phyloP scores from a whole-genome alignment of 2,329 filamentous ascomycete species.

The Neofusicoccum laricinum region DNA sequence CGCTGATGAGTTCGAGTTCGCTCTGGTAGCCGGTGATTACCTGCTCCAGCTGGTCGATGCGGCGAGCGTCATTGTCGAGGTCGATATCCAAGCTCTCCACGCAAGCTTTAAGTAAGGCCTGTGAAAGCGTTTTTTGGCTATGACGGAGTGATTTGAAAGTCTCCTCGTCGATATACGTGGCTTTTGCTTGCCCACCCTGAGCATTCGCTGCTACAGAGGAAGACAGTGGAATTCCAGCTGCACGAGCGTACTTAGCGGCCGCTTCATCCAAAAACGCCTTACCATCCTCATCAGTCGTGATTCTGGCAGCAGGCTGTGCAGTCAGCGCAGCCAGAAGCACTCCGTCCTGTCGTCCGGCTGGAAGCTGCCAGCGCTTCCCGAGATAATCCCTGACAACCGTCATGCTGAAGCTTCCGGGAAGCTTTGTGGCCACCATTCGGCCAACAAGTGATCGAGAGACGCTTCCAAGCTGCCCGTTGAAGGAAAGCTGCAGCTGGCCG shows the following conservation, averaged over 20 bases:
- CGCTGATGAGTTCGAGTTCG: constrained; percentile 23
- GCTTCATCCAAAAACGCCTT: background rate
- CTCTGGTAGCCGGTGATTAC: constrained; percentile 18
- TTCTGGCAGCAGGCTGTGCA: background rate
- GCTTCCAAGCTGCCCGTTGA: background rate
- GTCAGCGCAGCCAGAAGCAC: background rate
- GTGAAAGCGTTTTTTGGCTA: background rate
- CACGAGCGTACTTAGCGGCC: background rate
- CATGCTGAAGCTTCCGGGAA: background rate
- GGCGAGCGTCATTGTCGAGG: background rate
- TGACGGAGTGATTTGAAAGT: background rate
- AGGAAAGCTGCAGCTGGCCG: background rate
- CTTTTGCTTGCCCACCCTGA: background rate
- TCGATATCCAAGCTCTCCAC: background rate
- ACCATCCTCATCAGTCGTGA: background rate
- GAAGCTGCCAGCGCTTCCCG: background rate
- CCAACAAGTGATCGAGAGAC: background rate
- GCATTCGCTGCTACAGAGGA: background rate
- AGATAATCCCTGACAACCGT: background rate
- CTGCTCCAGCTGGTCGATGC: background rate
- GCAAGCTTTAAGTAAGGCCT: background rate
- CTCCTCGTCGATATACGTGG: background rate
- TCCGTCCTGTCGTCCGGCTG: background rate
- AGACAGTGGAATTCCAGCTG: background rate
- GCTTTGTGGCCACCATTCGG: background rate